Evolutionary conservation across 2,329 filamentous ascomycete species (phyloP), one percentile per base, ranked within the genome.

Genomic region (Dothistroma pini): DNA sequence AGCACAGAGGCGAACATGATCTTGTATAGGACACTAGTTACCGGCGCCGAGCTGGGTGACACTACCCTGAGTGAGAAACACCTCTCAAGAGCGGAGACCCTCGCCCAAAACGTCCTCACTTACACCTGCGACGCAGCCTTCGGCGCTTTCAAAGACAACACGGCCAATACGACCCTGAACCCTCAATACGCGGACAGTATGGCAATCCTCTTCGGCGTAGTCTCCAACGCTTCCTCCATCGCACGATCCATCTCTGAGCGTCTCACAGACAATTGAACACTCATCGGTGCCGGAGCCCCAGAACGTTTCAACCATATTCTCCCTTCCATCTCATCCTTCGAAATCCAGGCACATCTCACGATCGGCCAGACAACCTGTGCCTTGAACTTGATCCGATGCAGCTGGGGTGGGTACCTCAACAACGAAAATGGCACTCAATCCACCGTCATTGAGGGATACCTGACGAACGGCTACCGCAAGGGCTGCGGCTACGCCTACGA

Each of bases 181-280:
- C 84, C 85, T 0, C 84, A 89, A 73, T 84, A 86, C 63, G 84
- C 76, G 6, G 79, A 79, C 57, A 65, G 69, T 53, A 77, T 76
- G 75, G 71, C 79, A 0, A 63, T 78, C n/a, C 66, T 77, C 54
- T 73, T 74, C 59, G 74, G 72, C 56, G 65, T 78, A 19, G 67
- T 77, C 49, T 69, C 73, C 21, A 74, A 73, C 55, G 74, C 66
- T 41, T 70, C 69, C 14, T 61, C 63, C 7, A 63, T 66, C 6
- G 65, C 63, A 0, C 70, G 72, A 57, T 68, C 65, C 19, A 71
- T 81, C 55, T 79, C 76, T 31, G 57, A 63, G 2, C 71, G 72
- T n/a, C 73, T 82, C 0, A 68, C 69, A 10, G 64, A 73, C 11
- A 74, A 78, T 58, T 81, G 80, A 79, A 76, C 71, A 4, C 70